Evolutionary conservation across 768 basidiomycete species (phyloP).

Genomic region (Polyporus arcularius): DNA sequence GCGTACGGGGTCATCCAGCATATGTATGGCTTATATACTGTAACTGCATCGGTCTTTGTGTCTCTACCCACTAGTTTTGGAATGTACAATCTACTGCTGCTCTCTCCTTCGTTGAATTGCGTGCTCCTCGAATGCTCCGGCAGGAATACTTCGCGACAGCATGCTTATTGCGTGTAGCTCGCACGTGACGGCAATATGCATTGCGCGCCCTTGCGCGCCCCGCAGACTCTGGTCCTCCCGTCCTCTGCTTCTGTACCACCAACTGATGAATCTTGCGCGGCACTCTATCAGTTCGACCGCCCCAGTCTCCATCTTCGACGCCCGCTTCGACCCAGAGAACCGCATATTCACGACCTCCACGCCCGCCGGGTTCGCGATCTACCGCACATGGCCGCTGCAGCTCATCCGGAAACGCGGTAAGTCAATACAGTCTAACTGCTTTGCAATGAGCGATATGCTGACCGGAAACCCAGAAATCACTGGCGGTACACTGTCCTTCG

Average conservation of each 20-base stretch:
- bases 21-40: slow-evolving; percentile 17
- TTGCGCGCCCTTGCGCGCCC: slow-evolving; percentile 1
- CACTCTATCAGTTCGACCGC: slow-evolving; percentile 78
- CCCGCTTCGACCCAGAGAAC: slow-evolving; percentile 78
- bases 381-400: slow-evolving; percentile 72
- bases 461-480: slow-evolving; percentile 57
- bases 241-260: slow-evolving; percentile 18
- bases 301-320: slow-evolving; percentile 75
- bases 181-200: slow-evolving; percentile 17
- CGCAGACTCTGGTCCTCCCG: background rate
- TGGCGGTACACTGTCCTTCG: slow-evolving; percentile 77
- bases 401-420: slow-evolving; percentile 82
- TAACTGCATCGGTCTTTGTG: slow-evolving; percentile 11
- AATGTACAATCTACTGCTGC: slow-evolving; percentile 8
- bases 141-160: background rate
- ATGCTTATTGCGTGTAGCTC: slow-evolving; percentile 2
- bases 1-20: slow-evolving; percentile 8
- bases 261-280: slow-evolving; percentile 82
- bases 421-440: slow-evolving; percentile 11
- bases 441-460: slow-evolving; percentile 10
- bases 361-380: slow-evolving; percentile 81
- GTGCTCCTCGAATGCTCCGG: background rate
- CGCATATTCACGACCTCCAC: slow-evolving; percentile 81
- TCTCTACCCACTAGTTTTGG: background rate
- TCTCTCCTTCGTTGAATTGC: background rate